Evolutionary conservation across 2,329 filamentous ascomycete genomes (phyloP), one percentile per base, ranked within the genome.

Genomic region (Sclerotinia borealis): DNA sequence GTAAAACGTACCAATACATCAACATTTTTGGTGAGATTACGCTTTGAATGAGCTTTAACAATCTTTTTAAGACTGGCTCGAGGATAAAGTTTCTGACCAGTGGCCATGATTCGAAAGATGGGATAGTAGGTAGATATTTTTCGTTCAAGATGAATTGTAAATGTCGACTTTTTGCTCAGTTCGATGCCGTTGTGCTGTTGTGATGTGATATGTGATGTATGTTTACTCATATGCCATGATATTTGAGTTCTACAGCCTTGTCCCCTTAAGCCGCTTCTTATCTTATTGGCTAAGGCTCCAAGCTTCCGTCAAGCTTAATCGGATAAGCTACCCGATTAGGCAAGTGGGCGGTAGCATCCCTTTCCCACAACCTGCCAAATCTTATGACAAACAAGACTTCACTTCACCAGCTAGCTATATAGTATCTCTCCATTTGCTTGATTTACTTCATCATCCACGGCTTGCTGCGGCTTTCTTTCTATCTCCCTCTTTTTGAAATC

Each of bases 1-100:
- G 61, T 49, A 54, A 58, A 51, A 71, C 83, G 65, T 77, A 96
- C 91, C 78, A 93, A 80, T 64, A 96, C 86, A 76, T 96, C 93
- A 36, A 87, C 89, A 76, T 95, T 93, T 76, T 92, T 95, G 79
- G 88, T 91, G 67, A 96, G 77, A 68, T 84, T 89, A 73, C 88
- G 86, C 67, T 90, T 89, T 10, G 91, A 89, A 76, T 96, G 92
- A 22, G 91, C 92, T 77, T 96, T 96, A 72, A 96, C 82, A 65
- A 96, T 93, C 76, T 92, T 93, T 77, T 92, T 95, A 70, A 96
- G 81, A 0, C 91, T 95, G 22, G 85, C 87, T 67, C 92, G 87
- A 13, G 92, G 92, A 72, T 96, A 96, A 17, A 91, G 80, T 70
- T 92, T 93, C 72, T 88, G 87, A 27, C 85, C 81, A 15, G 69